Evolutionary conservation across 352 stramenopile genomes (phyloP).

Genomic region (Globisporangium abappressorium): DNA sequence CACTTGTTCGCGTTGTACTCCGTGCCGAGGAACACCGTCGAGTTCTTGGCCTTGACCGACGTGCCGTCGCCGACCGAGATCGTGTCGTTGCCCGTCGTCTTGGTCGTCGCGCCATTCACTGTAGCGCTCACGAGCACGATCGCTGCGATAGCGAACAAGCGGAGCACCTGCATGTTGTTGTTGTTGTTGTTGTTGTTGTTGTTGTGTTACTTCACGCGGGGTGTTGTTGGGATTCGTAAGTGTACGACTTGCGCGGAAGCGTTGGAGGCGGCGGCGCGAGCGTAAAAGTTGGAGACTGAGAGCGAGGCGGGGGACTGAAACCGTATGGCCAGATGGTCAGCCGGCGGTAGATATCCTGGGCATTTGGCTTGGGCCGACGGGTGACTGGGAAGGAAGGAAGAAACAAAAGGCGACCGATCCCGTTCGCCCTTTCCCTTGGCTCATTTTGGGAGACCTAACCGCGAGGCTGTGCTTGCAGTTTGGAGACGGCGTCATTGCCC

Average conservation of each 20-base stretch:
- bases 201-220: not conserved
- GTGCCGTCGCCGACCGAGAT: conserved; percentile 65
- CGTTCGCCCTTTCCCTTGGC: not conserved
- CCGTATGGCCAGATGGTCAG: not conserved
- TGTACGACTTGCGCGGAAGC: conserved; percentile 11
- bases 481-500: not conserved
- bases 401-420: not conserved
- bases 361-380: too few species aligned
- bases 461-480: not conserved
- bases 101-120: conserved; percentile 3
- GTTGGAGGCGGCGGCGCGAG: conserved; percentile 4
- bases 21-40: conserved; percentile 57
- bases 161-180: conserved; percentile 17
- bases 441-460: not conserved
- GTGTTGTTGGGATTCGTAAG: not conserved
- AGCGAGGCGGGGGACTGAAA: not conserved
- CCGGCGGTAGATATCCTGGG: not conserved
- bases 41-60: conserved; percentile 45
- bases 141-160: conserved; percentile 12
- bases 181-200: not conserved
- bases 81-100: conserved; percentile 25
- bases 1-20: conserved; percentile 73
- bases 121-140: conserved; percentile 11
- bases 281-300: conserved; percentile 21
- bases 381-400: not conserved